Conservation (phyloP, 805 yeast genomes). For the Cyberlindnera nakhonratchasimensis region DNA sequence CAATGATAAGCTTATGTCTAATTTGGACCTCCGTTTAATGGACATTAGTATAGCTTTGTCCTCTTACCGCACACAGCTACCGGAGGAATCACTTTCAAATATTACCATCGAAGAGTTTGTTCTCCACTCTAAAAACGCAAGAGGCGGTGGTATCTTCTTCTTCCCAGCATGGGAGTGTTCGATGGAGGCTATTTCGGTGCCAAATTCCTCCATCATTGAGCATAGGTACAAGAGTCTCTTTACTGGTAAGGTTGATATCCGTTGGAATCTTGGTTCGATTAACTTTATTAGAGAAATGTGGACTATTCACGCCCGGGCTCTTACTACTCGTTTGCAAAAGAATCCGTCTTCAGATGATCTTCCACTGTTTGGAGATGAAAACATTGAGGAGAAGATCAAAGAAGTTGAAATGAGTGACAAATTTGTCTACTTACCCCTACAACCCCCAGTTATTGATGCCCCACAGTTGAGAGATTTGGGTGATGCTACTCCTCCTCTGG, state of each 20-base stretch:
- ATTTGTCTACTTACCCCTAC: constrained; percentile 59
- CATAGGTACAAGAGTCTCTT: constrained; percentile 69
- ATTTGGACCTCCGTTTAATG: constrained; percentile 55
- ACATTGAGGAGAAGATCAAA: constrained; percentile 40
- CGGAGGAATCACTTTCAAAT: constrained; percentile 45
- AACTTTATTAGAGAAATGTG: constrained; percentile 91
- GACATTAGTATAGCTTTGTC: constrained; percentile 70
- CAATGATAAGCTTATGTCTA: constrained; percentile 40
- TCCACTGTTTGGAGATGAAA: constrained; percentile 31
- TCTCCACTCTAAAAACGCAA: constrained; percentile 50
- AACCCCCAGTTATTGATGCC: constrained; percentile 78
- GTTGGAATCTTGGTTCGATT: constrained; percentile 93
- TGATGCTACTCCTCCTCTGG: constrained; percentile 95
- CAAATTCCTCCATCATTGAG: constrained; percentile 51
- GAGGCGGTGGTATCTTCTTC: constrained; percentile 76
- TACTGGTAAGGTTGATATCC: constrained; percentile 85
- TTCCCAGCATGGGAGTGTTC: constrained; percentile 72
- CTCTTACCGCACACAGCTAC: constrained; percentile 45
- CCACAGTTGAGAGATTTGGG: constrained; percentile 91
- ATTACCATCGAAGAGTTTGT: constrained; percentile 55
- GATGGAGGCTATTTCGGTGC: constrained; percentile 72
- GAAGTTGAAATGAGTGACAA: constrained; percentile 45
- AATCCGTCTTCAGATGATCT: constrained; percentile 13
- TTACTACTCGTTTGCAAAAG: constrained; percentile 55
- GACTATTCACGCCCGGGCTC: constrained; percentile 75